Percentiles rank a stretch among this genome's conserved stretches.
These are phyloP conservation scores for Pisolithus thermaeus DNA, from an alignment of 1,284 basidiomycete species.

Conservation along the genomic window DNA sequence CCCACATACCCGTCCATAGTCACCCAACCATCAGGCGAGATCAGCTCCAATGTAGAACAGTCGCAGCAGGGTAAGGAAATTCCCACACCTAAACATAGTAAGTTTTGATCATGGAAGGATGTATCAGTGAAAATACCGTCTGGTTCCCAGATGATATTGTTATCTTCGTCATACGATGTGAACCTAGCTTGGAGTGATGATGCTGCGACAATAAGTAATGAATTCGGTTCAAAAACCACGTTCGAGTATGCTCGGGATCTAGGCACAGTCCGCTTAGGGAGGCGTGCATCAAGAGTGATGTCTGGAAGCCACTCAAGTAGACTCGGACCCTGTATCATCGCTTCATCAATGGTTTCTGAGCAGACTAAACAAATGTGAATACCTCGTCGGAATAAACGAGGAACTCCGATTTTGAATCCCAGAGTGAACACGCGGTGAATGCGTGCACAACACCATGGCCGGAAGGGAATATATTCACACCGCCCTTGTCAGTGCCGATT, in stretches of 20 bases:
- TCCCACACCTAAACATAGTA: constrained; percentile 48
- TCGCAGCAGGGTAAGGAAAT: constrained; percentile 73
- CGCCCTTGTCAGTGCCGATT: constrained; percentile 64
- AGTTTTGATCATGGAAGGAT: constrained; percentile 3
- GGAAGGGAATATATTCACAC: constrained; percentile 59
- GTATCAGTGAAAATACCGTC: constrained; percentile 50
- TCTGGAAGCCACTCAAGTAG: constrained; percentile 80
- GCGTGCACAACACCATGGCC: constrained; percentile 70
- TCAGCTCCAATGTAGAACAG: constrained; percentile 81
- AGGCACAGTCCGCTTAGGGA: constrained; percentile 69
- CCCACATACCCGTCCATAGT: constrained; percentile 76
- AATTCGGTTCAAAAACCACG: constrained; percentile 79
- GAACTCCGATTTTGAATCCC: constrained; percentile 77
- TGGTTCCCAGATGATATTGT: constrained; percentile 69
- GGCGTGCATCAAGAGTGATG: constrained; percentile 61
- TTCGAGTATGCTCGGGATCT: constrained; percentile 78
- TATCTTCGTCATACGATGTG: constrained; percentile 87
- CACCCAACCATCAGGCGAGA: constrained; percentile 78
- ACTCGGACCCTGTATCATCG: constrained; percentile 59
- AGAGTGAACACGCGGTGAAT: constrained; percentile 77
- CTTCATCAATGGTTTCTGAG: constrained; percentile 5
- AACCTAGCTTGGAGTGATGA: constrained; percentile 75
- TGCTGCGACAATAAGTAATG: constrained; percentile 78
- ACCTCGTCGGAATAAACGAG: constrained; percentile 83
- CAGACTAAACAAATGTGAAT: constrained; percentile 6